Conservation (phyloP, 805 yeast genomes). For the Ogataea methylovora region DNA sequence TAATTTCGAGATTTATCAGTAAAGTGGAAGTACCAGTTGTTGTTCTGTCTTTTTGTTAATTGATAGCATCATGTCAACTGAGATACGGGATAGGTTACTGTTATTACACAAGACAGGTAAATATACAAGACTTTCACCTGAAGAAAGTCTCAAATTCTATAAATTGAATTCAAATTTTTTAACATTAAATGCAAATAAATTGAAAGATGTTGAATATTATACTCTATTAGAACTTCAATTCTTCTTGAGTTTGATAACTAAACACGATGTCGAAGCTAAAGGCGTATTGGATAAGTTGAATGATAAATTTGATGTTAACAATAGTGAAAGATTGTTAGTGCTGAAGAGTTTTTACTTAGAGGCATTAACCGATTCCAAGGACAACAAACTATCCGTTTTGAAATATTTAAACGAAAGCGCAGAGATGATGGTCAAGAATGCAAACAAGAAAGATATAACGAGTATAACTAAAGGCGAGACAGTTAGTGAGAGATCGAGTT, state of each 20-base stretch:
- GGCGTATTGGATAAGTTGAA: constrained; percentile 51
- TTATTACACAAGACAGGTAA: constrained; percentile 41
- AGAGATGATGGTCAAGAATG: constrained; percentile 9
- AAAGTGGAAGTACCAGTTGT: neutral
- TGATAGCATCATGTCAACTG: neutral
- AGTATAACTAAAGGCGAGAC: constrained; percentile 12
- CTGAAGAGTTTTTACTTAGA: constrained; percentile 52
- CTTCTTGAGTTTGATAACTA: constrained; percentile 51
- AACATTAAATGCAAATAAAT: constrained; percentile 6
- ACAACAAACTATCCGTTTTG: constrained; percentile 19
- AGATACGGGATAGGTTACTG: constrained; percentile 38
- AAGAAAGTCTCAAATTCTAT: constrained; percentile 30
- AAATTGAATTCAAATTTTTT: constrained; percentile 32
- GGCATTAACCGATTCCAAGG: constrained; percentile 28
- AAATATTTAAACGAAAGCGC: constrained; percentile 23
- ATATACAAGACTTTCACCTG: constrained; percentile 43
- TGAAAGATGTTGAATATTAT: constrained; percentile 41
- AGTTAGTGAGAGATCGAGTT: neutral
- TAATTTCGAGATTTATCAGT: neutral
- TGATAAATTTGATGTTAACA: constrained; percentile 53
- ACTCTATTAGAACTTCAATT: constrained; percentile 66
- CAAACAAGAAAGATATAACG: constrained; percentile 8
- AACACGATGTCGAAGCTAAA: constrained; percentile 67
- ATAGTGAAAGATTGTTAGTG: constrained; percentile 48
- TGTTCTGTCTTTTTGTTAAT: neutral